phyloP scores from a whole-genome alignment of 73 alveolate genomes.

The Paramecium bursaria region DNA sequence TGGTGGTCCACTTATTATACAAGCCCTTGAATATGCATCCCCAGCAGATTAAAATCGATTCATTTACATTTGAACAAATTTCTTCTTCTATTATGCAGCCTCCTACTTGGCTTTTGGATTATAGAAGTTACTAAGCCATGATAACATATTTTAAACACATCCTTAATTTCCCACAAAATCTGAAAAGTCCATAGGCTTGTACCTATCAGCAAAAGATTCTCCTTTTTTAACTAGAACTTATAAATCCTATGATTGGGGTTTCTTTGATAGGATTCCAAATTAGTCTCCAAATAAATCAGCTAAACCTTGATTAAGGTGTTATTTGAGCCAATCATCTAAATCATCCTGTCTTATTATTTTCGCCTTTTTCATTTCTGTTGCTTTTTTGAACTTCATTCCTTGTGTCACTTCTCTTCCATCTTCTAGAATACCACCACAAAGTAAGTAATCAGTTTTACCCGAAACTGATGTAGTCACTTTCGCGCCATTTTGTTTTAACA shows the following conservation, averaged over 20 bases:
- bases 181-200: conserved; percentile 80
- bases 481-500: conserved; percentile 78
- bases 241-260: too few relatives aligned
- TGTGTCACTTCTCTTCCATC: conserved; percentile 95
- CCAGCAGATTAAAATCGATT: conserved; percentile 76
- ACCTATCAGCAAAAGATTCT: conserved; percentile 90
- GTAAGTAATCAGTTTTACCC: conserved; percentile 88
- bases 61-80: conserved; percentile 80
- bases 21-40: conserved; percentile 97
- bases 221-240: neutral
- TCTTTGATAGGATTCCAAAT: too few relatives aligned
- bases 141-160: conserved; percentile 80
- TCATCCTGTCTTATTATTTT: conserved; percentile 81
- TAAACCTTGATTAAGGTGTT: conserved; percentile 70
- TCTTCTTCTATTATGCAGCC: conserved; percentile 78
- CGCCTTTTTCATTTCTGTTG: conserved; percentile 78
- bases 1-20: conserved; percentile 99
- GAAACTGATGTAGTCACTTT: conserved; percentile 85
- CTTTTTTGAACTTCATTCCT: conserved; percentile 93
- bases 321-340: conserved; percentile 79
- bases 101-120: conserved; percentile 60
- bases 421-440: conserved; percentile 92
- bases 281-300: conserved; percentile 65
- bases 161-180: conserved; percentile 94
- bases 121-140: conserved; percentile 98